Evolutionary conservation across 257 asterid genomes (phyloP), one percentile per base, ranked within the genome.

Genomic region (Paulownia fortunei): DNA sequence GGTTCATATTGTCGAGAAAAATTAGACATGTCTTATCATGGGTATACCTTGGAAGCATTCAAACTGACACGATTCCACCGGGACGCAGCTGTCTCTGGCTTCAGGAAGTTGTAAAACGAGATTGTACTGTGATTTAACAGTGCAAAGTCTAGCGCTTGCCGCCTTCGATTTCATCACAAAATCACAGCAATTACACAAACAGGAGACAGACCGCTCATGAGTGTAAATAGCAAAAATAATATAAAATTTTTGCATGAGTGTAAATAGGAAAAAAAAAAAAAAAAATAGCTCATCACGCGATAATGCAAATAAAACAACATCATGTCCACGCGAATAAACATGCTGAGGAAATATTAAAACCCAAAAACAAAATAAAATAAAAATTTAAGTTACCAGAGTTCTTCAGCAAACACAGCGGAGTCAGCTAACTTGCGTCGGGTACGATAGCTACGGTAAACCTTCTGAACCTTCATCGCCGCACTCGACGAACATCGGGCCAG

Each of bases 391-490:
- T 54, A 90, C 97, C 96, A 92, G 71, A 92, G 93, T 80, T 87
- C 90, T 72, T 87, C 97, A 6, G 83, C 93, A n/a, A 89, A 92
- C 37, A 92, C 89, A 46, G 97, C 96, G 61, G 91, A 89, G 73
- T 91, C 97, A 0, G 97, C 97, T 78, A 89, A 81, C 91, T 82
- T 89, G 54, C 97, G 92, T 54, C 93, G 90, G 4, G 96, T 91
- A 18, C 96, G 89, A 13, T 91, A 89, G 46, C 97, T 87, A 80
- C 93, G 59, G 67, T 91, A 91, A 18, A 84, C 90, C 85, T 90
- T 92, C 84, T 89, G 97, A 11, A 92, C 76, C 72, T 65, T 87
- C 89, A 83, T 83, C 36, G 95, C 97, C 11, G 97, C 95, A 56
- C 49, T 37, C 59, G 58, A 19, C 59, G 60, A n/a, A n/a, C n/a